phyloP scores from a whole-genome alignment of 164 flowering plant species.

The Macadamia integrifolia region DNA sequence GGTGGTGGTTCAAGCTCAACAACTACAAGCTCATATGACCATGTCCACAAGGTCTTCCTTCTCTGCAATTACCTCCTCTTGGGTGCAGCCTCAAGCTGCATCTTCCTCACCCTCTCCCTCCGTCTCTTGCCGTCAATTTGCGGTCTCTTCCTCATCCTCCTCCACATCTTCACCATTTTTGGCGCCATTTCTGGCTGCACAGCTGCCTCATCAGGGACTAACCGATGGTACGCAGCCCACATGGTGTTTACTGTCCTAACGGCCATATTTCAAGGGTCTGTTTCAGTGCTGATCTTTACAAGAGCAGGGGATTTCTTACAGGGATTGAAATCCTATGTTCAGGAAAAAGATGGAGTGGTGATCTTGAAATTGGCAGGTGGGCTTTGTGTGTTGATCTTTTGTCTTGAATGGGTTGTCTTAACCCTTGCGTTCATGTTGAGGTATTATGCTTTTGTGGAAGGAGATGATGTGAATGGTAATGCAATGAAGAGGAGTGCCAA shows the following conservation, averaged over 20 bases:
- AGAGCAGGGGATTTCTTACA: slow-evolving; percentile 46
- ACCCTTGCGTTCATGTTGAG: slow-evolving; percentile 53
- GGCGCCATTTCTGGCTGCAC: slow-evolving; percentile 50
- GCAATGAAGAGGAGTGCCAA: slow-evolving; percentile 31
- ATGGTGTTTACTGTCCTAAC: slow-evolving; percentile 70
- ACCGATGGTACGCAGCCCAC: slow-evolving; percentile 58
- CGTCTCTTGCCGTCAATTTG: slow-evolving; percentile 59
- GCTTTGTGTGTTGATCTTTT: slow-evolving; percentile 35
- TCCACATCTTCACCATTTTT: slow-evolving; percentile 57
- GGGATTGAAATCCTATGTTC: slow-evolving; percentile 52
- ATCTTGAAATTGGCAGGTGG: slow-evolving; percentile 64
- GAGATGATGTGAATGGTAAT: slow-evolving; percentile 9
- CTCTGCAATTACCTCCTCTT: slow-evolving; percentile 69
- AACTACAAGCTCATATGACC: slow-evolving; percentile 18
- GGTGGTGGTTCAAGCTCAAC: slow-evolving; percentile 9
- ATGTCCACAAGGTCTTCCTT: slow-evolving; percentile 66
- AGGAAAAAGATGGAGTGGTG: slow-evolving; percentile 59
- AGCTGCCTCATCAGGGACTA: slow-evolving; percentile 38
- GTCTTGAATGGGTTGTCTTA: slow-evolving; percentile 65
- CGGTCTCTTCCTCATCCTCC: slow-evolving; percentile 71
- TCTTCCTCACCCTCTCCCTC: slow-evolving; percentile 76
- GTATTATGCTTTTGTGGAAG: slow-evolving; percentile 48
- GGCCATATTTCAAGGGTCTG: slow-evolving; percentile 76
- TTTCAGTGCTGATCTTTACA: slow-evolving; percentile 57
- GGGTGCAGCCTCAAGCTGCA: slow-evolving; percentile 82